phyloP scores from a whole-genome alignment of 2,329 filamentous ascomycete genomes.

The Malbranchea cinnamomea region DNA sequence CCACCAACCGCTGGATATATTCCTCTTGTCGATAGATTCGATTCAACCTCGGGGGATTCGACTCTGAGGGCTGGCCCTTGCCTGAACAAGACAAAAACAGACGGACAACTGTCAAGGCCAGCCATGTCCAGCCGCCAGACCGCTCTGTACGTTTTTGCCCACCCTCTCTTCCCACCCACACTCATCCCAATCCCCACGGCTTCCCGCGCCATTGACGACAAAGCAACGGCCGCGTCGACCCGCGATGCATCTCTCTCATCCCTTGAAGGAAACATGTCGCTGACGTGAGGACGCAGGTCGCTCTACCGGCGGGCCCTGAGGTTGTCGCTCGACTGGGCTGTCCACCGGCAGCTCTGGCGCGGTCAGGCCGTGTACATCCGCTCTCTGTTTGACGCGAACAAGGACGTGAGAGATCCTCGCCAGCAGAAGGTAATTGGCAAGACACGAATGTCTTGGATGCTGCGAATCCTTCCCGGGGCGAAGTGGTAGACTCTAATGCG shows the following conservation, averaged over 20 bases:
- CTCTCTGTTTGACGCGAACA: slow-evolving; percentile 88
- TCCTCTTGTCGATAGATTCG: no score
- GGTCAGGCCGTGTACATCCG: slow-evolving; percentile 94
- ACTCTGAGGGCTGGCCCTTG: no score
- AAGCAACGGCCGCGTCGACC: no score
- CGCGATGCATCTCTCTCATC: no score
- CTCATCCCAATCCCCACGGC: neutral
- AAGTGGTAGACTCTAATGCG: neutral
- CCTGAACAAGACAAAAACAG: no score
- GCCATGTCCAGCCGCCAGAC: slow-evolving; percentile 14
- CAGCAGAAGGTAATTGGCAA: slow-evolving; percentile 57
- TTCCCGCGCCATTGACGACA: no score
- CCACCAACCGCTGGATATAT: no score
- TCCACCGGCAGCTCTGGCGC: slow-evolving; percentile 84
- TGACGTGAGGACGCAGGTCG: no score
- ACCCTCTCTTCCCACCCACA: neutral
- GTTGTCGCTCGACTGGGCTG: slow-evolving; percentile 86
- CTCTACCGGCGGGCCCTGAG: slow-evolving; percentile 90
- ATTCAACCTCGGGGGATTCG: no score
- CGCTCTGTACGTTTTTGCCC: slow-evolving; percentile 21
- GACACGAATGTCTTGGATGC: slow-evolving; percentile 4
- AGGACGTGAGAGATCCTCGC: slow-evolving; percentile 65
- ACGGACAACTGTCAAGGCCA: no score
- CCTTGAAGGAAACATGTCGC: no score
- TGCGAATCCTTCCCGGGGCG: neutral